Evolutionary conservation across 1,284 basidiomycete genomes (phyloP), one percentile per base, ranked within the genome.

Genomic region (Boletus sp.): DNA sequence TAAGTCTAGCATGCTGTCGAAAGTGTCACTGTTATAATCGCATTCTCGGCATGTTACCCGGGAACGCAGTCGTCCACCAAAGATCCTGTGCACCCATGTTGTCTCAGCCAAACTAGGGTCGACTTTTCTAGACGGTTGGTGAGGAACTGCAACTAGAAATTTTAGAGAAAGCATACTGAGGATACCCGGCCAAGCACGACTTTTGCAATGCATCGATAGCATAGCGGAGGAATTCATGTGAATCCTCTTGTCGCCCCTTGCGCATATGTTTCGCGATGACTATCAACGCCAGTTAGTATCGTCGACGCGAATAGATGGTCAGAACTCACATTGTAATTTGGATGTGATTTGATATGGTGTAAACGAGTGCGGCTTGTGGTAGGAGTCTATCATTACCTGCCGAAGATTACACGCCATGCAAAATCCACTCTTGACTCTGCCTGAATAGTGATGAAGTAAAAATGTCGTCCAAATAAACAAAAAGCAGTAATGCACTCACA

Each of bases 221-320:
- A 74, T 98, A 97, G 33, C 97, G 88, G 53, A 99, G 84, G 70
- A 99, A 99, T 74, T 99, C 97, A 74, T 99, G 97, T 4, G 96
- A 89, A 73, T 99, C 97, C 73, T 99, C 97, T 75, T 99, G 97
- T 62, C 94, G 79, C n/a, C 93, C 94, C 71, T 79, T 84, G 51
- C 89, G 85, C 81, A 99, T 87, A 63, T 94, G 89, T 73, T 94
- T 95, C 16, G 95, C 95, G 65, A 99, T 96, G 13, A 81, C 94
- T 96, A 50, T 49, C 42, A 24, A 45, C 18, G 20, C 27, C n/a
- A 27, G 35, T 70, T 20, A 66, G 51, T 35, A 44, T 57, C 52
- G 35, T 59, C 49, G 47, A 51, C 55, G 31, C 24, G 27, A 16
- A 41, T 29, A 42, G 45, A 24, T 22, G 41, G 27, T 29, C 13